These are phyloP conservation scores for Paraurostyla sp. DNA, from an alignment of 73 alveolate species.

Conservation along the genomic window DNA sequence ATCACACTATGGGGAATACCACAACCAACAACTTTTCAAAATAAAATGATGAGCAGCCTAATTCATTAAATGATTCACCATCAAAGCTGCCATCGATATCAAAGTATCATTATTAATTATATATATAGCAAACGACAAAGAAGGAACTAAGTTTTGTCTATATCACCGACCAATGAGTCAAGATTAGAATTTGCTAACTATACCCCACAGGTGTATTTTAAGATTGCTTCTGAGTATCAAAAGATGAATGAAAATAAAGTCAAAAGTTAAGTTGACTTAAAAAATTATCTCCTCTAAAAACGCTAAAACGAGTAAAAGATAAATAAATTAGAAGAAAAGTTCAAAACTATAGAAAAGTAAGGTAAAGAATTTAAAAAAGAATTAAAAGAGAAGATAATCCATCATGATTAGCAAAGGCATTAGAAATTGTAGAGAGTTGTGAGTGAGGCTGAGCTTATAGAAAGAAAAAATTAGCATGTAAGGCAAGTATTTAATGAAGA, in stretches of 20 bases:
- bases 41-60: neutral
- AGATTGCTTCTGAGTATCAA: slow-evolving; percentile 7
- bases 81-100: neutral
- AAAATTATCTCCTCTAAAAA: neutral
- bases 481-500: neutral
- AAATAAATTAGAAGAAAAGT: neutral
- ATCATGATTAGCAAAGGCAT: neutral
- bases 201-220: slow-evolving; percentile 3
- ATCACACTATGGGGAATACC: neutral
- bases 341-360: neutral
- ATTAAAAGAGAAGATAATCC: neutral
- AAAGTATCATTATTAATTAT: neutral
- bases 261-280: neutral
- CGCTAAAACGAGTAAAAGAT: neutral
- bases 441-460: neutral
- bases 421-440: neutral
- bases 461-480: neutral
- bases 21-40: neutral
- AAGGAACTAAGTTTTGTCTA: neutral
- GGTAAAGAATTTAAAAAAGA: neutral
- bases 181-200: neutral
- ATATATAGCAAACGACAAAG: neutral
- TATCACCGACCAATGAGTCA: neutral
- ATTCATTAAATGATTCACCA: too few species aligned
- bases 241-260: slow-evolving; percentile 7